A percentile compares a stretch with the other conserved stretches of the same genome.
Conservation (phyloP, 805 yeast genomes). For the Kuraishia molischiana region DNA sequence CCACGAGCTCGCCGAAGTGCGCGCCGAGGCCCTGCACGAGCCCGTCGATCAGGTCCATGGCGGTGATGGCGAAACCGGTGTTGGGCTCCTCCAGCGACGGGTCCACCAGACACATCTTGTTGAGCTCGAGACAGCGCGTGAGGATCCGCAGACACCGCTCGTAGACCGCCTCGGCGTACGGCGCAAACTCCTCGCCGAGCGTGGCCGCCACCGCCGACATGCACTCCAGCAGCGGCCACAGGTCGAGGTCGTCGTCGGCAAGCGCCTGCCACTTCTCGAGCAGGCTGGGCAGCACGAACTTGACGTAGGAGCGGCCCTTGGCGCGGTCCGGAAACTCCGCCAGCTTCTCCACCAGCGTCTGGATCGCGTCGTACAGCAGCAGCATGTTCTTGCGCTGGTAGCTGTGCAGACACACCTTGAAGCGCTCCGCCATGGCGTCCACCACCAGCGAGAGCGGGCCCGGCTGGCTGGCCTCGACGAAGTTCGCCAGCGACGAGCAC, state of each 20-base stretch:
- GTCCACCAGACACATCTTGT: slow-evolving; percentile 51
- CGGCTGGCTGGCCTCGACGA: slow-evolving; percentile 68
- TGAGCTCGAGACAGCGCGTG: slow-evolving; percentile 55
- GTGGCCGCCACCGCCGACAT: slow-evolving; percentile 87
- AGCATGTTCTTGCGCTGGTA: slow-evolving; percentile 80
- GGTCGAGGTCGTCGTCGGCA: slow-evolving; percentile 68
- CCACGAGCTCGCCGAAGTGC: slow-evolving; percentile 47
- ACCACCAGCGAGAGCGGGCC: slow-evolving; percentile 51
- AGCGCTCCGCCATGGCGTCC: slow-evolving; percentile 58
- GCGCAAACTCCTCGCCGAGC: slow-evolving; percentile 75
- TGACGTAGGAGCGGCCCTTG: slow-evolving; percentile 42
- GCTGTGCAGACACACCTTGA: slow-evolving; percentile 60
- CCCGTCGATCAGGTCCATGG: slow-evolving; percentile 87
- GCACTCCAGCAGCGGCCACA: slow-evolving; percentile 92
- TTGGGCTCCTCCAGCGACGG: slow-evolving; percentile 72
- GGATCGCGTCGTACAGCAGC: slow-evolving; percentile 82
- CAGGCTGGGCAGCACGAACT: slow-evolving; percentile 68
- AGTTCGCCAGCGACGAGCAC: slow-evolving; percentile 75
- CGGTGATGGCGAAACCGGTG: slow-evolving; percentile 81
- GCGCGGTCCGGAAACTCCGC: slow-evolving; percentile 42
- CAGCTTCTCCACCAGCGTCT: slow-evolving; percentile 75
- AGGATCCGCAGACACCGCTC: slow-evolving; percentile 67
- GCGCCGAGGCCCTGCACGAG: slow-evolving; percentile 78
- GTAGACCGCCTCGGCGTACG: slow-evolving; percentile 82
- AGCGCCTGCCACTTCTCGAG: slow-evolving; percentile 71